These are phyloP conservation scores for Begonia loranthoides DNA, from an alignment of 306 rosid genomes.

Conservation along the genomic window DNA sequence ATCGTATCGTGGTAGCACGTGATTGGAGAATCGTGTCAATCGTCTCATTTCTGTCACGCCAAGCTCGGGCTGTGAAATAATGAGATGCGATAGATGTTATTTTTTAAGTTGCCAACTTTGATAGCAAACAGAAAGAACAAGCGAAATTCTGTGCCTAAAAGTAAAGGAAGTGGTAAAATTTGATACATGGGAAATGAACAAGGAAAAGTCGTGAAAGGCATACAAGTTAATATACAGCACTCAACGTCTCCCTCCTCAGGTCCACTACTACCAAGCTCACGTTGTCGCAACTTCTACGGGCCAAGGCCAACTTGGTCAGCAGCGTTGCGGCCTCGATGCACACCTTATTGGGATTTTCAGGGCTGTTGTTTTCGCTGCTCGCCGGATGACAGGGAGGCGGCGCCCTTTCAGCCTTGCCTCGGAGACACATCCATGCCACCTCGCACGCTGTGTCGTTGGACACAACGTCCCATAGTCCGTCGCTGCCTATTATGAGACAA, in stretches of 20 bases:
- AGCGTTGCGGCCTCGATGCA: constrained; percentile 39
- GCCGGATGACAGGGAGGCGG: background rate
- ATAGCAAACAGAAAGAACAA: no score
- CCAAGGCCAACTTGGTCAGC: constrained; percentile 57
- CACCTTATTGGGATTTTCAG: constrained; percentile 16
- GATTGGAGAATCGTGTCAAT: no score
- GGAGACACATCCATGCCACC: constrained; percentile 43
- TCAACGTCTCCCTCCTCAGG: constrained; percentile 17
- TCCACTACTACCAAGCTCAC: constrained; percentile 46
- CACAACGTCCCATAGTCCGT: constrained; percentile 60
- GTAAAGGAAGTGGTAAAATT: no score
- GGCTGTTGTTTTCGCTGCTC: background rate
- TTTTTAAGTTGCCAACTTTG: no score
- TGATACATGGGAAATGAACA: no score
- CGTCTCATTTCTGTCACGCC: no score
- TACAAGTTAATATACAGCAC: no score
- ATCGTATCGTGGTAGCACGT: no score
- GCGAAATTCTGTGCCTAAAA: no score
- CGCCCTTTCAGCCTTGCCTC: constrained; percentile 11
- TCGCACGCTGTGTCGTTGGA: constrained; percentile 49
- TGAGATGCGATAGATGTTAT: no score
- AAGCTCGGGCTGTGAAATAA: no score
- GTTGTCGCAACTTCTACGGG: constrained; percentile 48
- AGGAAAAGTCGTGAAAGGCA: no score
- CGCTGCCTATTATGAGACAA: constrained; percentile 41